Evolutionary conservation across 352 stramenopile genomes (phyloP), one percentile per base, ranked within the genome.

Genomic region (Globisporangium echinulatum): DNA sequence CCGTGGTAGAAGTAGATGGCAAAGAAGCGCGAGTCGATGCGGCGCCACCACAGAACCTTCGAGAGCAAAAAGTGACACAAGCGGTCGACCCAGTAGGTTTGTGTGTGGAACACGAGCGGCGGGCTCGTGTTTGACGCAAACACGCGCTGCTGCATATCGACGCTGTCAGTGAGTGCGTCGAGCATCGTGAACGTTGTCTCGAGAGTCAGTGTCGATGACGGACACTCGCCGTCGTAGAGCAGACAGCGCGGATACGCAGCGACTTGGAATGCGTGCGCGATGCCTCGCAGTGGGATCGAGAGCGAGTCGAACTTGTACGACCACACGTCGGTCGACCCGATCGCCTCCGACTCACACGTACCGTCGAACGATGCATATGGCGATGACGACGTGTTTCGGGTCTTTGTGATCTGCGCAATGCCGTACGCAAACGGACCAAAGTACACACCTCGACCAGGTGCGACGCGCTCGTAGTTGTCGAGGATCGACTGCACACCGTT

Each of bases 391-490:
- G 5, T 10, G 8, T 49, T 49, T 15, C 5, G 13, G 5, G 9
- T 15, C 8, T 15, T 11, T 11, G 17, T 8, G n/a, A 80, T 61
- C 15, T 82, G 75, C 2, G 44, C 56, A 11, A 81, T 53, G 0
- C 64, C 66, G 42, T 86, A 85, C 33, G 64, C 58, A 46, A 77
- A 82, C 10, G 74, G 72, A 2, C 76, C 78, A 49, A 80, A 88
- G 17, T 60, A 69, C 49, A 81, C 61, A 1, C 56, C 63, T 1
- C 64, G 71, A 40, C 66, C 59, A 0, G 74, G 74, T 14, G 67
- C 66, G 9, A 75, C 58, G 2, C 25, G 0, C 66, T 72, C 8
- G 60, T 70, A 1, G 62, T 33, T 2, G 43, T 44, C 7, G 74
- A 13, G 4, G 46, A 58, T 11, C 10, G 40, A 5, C 10, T 14